Base-by-base conservation (phyloP, 108 stramenopile species). In the Parietichytrium sp. region DNA sequence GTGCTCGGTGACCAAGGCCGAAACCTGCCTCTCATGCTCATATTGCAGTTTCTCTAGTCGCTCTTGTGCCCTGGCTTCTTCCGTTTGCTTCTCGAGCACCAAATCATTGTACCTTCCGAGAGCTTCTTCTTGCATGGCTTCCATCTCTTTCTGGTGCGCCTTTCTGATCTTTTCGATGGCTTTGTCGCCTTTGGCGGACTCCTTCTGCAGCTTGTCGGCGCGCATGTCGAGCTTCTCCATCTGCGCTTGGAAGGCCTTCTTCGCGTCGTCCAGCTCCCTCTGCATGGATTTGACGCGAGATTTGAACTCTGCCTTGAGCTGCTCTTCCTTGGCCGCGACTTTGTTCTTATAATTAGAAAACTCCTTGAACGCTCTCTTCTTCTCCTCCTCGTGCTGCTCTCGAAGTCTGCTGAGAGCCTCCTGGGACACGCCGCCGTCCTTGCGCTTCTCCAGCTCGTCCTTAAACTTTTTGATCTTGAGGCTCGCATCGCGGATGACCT, bases 61-160 rank as follows among this genome's bases (percentile, higher is more conserved):
- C n/a, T n/a, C n/a, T n/a, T n/a, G n/a, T n/a, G n/a, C n/a, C n/a
- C n/a, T n/a, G n/a, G n/a, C n/a, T n/a, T n/a, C n/a, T n/a, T n/a
- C n/a, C n/a, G n/a, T n/a, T n/a, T n/a, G n/a, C n/a, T n/a, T n/a
- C n/a, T n/a, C n/a, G n/a, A n/a, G n/a, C n/a, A n/a, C n/a, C n/a
- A n/a, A n/a, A n/a, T n/a, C n/a, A n/a, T n/a, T n/a, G n/a, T n/a
- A n/a, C n/a, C n/a, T n/a, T n/a, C n/a, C n/a, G n/a, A n/a, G n/a
- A n/a, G n/a, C n/a, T n/a, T n/a, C n/a, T n/a, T n/a, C n/a, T n/a
- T n/a, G n/a, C n/a, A n/a, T n/a, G n/a, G n/a, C n/a, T n/a, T n/a
- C n/a, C n/a, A n/a, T n/a, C n/a, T n/a, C n/a, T 1, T 72, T 72
- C 20, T 72, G 38, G 61, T 72, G 61, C 13, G 33, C 61, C 61